These are phyloP conservation scores for Ceratobasidium sp. DNA, from an alignment of 1,284 basidiomycete genomes.

Conservation along the genomic window DNA sequence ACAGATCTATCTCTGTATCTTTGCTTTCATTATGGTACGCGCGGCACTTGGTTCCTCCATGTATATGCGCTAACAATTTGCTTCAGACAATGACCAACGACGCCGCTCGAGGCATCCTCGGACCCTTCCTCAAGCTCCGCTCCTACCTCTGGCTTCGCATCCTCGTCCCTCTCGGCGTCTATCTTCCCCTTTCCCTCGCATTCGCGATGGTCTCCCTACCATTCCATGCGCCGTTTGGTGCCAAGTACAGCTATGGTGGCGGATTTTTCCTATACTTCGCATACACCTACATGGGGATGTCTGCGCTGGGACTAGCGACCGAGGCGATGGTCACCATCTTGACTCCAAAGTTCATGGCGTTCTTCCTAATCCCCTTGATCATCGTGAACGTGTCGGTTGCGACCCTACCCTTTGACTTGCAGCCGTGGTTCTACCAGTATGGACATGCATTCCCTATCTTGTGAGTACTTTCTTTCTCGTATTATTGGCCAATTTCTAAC, in stretches of 20 bases:
- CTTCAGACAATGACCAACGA: slow-evolving; percentile 59
- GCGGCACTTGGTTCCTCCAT: neutral
- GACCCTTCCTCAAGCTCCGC: slow-evolving; percentile 57
- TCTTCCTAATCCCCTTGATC: slow-evolving; percentile 58
- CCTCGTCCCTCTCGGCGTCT: slow-evolving; percentile 55
- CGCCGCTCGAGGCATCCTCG: slow-evolving; percentile 58
- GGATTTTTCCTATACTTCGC: slow-evolving; percentile 59
- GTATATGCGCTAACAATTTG: slow-evolving; percentile 50
- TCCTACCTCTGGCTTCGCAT: slow-evolving; percentile 58
- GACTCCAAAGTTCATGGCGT: slow-evolving; percentile 47
- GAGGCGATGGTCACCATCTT: slow-evolving; percentile 52
- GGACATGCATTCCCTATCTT: slow-evolving; percentile 64
- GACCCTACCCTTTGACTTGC: slow-evolving; percentile 62
- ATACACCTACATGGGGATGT: slow-evolving; percentile 58
- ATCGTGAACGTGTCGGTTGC: slow-evolving; percentile 61
- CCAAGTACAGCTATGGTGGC: slow-evolving; percentile 58
- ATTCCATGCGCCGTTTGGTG: slow-evolving; percentile 54
- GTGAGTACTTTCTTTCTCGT: slow-evolving; percentile 58
- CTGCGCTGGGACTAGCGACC: slow-evolving; percentile 55
- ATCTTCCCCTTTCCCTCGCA: slow-evolving; percentile 57
- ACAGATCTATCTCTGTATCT: slow-evolving; percentile 61
- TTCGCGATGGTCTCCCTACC: slow-evolving; percentile 59
- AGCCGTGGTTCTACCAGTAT: slow-evolving; percentile 61
- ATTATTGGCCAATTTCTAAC: neutral
- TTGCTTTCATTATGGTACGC: slow-evolving; percentile 44